These are phyloP conservation scores for Sphaerulina vaccinii DNA, from an alignment of 2,329 filamentous ascomycete genomes.

Conservation along the genomic window DNA sequence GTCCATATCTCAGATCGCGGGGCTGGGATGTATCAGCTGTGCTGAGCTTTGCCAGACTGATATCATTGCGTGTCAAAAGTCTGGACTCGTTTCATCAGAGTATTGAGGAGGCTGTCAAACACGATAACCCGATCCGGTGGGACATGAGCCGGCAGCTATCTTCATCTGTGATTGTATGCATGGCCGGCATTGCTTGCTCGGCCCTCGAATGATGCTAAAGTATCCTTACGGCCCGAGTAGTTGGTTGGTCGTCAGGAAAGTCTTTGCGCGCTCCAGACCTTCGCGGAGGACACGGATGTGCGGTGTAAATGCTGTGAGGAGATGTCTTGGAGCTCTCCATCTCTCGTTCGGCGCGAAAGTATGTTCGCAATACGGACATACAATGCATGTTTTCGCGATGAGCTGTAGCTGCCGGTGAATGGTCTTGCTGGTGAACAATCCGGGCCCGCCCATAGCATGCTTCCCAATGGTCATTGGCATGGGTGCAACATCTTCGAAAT, in stretches of 20 bases:
- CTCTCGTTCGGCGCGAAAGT: no score
- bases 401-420: no score
- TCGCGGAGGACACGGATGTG: neutral
- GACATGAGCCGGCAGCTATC: neutral
- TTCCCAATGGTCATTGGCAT: no score
- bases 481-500: no score
- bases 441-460: no score
- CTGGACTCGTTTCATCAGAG: neutral
- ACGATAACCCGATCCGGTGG: neutral
- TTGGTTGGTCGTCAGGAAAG: neutral
- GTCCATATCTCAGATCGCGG: neutral
- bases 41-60: neutral
- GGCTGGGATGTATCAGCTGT: neutral
- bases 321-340: neutral
- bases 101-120: neutral
- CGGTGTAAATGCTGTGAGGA: neutral
- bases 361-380: no score
- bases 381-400: no score
- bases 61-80: neutral
- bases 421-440: no score
- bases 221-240: slow-evolving; percentile 4
- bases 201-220: neutral
- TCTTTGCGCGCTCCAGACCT: neutral
- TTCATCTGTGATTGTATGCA: no score
- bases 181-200: slow-evolving; percentile 1